A percentile compares a stretch with the other conserved stretches of the same genome.
These are phyloP conservation scores for Gossypium sturtianum DNA, from an alignment of 345 rosid genomes.

Conservation along the genomic window DNA sequence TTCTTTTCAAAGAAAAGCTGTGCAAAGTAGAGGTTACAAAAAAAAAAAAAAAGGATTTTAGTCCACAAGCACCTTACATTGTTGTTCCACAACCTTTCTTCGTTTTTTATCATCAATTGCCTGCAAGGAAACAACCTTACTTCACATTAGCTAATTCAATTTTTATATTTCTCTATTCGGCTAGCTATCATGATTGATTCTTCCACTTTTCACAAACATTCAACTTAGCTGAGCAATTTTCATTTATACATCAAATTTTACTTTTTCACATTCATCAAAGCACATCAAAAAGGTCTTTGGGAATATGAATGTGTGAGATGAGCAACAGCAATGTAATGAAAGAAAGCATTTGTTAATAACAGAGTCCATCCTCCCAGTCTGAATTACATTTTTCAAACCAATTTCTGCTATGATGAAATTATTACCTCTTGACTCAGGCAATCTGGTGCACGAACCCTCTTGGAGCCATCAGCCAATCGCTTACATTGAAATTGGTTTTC, in stretches of 20 bases:
- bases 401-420: not conserved
- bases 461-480: conserved; percentile 83
- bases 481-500: conserved; percentile 58
- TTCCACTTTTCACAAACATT: not conserved
- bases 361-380: not conserved
- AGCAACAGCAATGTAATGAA: no score
- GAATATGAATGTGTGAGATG: no score
- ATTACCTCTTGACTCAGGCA: conserved; percentile 54
- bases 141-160: not conserved
- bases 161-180: no score
- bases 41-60: conserved; percentile 9
- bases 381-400: conserved; percentile 1
- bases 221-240: not conserved
- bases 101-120: conserved; percentile 33
- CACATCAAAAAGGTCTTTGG: not conserved
- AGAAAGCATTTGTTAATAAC: not conserved
- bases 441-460: conserved; percentile 68
- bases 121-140: conserved; percentile 27
- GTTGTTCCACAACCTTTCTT: conserved; percentile 23
- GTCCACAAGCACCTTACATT: conserved; percentile 41
- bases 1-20: not conserved
- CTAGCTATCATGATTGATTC: not conserved
- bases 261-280: not conserved
- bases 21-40: not conserved
- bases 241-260: not conserved